Percentiles rank a stretch among this genome's conserved stretches.
phyloP scores from a whole-genome alignment of 208 protist genomes.

The Trypanosoma lewisi region DNA sequence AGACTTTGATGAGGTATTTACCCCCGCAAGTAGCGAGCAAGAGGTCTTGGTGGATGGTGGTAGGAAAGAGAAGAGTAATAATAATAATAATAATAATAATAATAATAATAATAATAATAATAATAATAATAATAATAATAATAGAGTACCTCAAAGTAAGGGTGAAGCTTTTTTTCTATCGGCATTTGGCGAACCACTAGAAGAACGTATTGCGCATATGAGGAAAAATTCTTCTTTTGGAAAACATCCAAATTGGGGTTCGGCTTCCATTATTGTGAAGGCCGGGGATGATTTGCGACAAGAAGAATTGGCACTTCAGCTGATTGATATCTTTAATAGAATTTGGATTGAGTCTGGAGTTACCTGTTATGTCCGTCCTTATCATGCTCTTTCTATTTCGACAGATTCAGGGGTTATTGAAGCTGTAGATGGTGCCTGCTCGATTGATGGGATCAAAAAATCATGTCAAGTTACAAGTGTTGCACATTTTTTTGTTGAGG shows the following conservation, averaged over 20 bases:
- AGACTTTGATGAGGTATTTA: constrained; percentile 48
- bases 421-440: constrained; percentile 81
- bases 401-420: constrained; percentile 86
- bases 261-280: constrained; percentile 90
- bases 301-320: constrained; percentile 92
- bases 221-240: constrained; percentile 71
- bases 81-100: neutral
- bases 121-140: too few relatives aligned
- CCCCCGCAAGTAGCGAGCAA: constrained; percentile 7
- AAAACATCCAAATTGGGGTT: constrained; percentile 81
- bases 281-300: constrained; percentile 91
- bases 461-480: constrained; percentile 56
- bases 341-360: constrained; percentile 88
- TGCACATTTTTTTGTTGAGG: constrained; percentile 74
- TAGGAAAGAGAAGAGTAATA: neutral
- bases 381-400: constrained; percentile 76
- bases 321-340: constrained; percentile 79
- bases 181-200: constrained; percentile 70
- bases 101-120: neutral
- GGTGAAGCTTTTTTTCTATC: constrained; percentile 24
- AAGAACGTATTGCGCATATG: constrained; percentile 47
- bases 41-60: neutral
- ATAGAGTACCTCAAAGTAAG: neutral
- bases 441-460: constrained; percentile 92
- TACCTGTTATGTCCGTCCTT: constrained; percentile 75